Conservation (phyloP, 352 stramenopile species). For the Pythium pectinolyticum region DNA sequence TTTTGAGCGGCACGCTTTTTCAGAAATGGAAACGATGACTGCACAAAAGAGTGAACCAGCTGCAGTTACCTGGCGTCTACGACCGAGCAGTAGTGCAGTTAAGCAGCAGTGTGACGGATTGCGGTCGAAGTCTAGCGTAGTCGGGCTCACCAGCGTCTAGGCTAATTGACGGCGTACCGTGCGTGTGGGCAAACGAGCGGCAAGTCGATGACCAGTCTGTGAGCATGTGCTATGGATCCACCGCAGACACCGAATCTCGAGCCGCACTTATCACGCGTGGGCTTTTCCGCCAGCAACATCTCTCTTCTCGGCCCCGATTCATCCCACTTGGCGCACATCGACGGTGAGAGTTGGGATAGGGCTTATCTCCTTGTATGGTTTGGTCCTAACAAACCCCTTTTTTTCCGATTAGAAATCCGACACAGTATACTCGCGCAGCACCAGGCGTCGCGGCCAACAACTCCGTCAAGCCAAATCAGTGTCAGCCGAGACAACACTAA, state of each 20-base stretch:
- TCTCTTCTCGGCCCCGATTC: not conserved
- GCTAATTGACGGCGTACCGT: not conserved
- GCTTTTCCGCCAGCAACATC: not conserved
- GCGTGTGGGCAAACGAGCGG: not conserved
- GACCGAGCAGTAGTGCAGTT: no score
- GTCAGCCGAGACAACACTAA: no score
- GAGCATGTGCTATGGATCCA: slow-evolving; percentile 23
- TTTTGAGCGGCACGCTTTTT: not conserved
- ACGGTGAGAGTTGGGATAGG: not conserved
- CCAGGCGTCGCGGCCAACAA: not conserved
- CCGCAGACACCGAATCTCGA: not conserved
- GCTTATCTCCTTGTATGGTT: not conserved
- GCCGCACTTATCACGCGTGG: not conserved
- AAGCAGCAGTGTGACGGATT: no score
- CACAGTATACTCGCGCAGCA: slow-evolving; percentile 1
- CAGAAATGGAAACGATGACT: slow-evolving; percentile 1
- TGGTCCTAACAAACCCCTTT: not conserved
- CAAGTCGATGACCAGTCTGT: slow-evolving; percentile 6
- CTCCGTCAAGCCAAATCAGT: not conserved
- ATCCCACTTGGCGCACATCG: slow-evolving; percentile 9
- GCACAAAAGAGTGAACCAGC: no score
- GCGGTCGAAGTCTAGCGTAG: no score
- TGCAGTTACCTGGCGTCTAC: slow-evolving; percentile 7
- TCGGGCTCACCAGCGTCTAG: no score
- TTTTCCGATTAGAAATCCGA: slow-evolving; percentile 5